Evolutionary conservation across 129 eudicot species (phyloP).

Genomic region (Tagetes erecta): DNA sequence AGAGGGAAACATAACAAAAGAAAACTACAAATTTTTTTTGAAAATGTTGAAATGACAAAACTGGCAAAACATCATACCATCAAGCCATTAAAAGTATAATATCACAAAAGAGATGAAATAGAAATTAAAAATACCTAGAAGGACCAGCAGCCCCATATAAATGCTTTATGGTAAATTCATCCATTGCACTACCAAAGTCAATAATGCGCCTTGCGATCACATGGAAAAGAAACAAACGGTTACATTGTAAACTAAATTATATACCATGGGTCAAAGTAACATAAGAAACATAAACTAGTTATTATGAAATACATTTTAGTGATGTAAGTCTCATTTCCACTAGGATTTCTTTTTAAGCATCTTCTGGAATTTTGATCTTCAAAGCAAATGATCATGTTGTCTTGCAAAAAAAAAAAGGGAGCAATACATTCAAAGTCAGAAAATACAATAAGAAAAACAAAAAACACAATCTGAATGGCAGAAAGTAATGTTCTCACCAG

Average conservation of each 20-base stretch:
- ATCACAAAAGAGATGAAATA: constrained; percentile 7
- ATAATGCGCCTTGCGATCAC: constrained; percentile 69
- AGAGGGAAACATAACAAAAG: too few species aligned
- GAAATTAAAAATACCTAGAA: constrained; percentile 58
- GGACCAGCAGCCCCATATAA: constrained; percentile 79
- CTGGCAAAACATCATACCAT: constrained; percentile 5
- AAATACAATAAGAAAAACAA: not conserved
- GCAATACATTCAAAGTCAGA: constrained; percentile 12
- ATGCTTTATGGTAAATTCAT: constrained; percentile 67
- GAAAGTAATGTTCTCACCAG: constrained; percentile 60
- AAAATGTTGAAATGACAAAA: too few species aligned
- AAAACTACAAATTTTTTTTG: too few species aligned
- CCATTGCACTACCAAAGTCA: constrained; percentile 93
- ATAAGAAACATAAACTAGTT: constrained; percentile 5
- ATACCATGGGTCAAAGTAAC: not conserved
- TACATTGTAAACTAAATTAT: not conserved
- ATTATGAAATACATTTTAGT: constrained; percentile 63
- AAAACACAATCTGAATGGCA: not conserved
- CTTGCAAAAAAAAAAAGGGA: constrained; percentile 41
- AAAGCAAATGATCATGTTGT: constrained; percentile 92
- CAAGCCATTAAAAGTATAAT: not conserved
- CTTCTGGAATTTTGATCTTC: constrained; percentile 77
- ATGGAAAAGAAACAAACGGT: constrained; percentile 18
- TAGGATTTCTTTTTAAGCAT: constrained; percentile 70
- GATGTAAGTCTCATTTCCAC: constrained; percentile 51